Percentiles rank a stretch among this genome's conserved stretches.
phyloP scores from a whole-genome alignment of 495 filamentous ascomycete genomes.

The Penicillium dipodomyicola region DNA sequence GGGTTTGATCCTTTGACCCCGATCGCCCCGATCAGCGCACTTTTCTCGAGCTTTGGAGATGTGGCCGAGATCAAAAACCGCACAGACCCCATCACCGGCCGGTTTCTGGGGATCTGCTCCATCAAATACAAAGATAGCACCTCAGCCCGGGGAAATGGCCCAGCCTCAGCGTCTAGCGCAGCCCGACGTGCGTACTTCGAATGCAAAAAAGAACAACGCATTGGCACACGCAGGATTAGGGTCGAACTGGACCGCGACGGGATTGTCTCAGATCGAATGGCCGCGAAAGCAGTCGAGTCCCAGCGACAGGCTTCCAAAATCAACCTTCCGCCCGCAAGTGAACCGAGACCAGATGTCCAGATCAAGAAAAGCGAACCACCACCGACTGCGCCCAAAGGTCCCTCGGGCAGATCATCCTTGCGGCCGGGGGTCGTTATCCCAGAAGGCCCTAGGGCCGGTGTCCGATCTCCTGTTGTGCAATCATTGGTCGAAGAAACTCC shows the following conservation, averaged over 20 bases:
- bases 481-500: slow-evolving; percentile 59
- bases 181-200: slow-evolving; percentile 67
- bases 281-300: slow-evolving; percentile 66
- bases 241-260: slow-evolving; percentile 90
- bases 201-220: slow-evolving; percentile 63
- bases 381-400: slow-evolving; percentile 81
- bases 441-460: slow-evolving; percentile 43
- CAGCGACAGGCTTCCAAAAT: slow-evolving; percentile 51
- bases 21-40: slow-evolving; percentile 70
- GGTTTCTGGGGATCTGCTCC: slow-evolving; percentile 85
- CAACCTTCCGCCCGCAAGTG: slow-evolving; percentile 18
- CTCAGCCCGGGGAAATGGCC: slow-evolving; percentile 47
- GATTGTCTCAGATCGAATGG: slow-evolving; percentile 67
- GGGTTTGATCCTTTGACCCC: slow-evolving; percentile 88
- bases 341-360: slow-evolving; percentile 29
- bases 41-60: slow-evolving; percentile 85
- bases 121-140: slow-evolving; percentile 80
- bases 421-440: slow-evolving; percentile 43
- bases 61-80: slow-evolving; percentile 86
- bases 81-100: slow-evolving; percentile 88
- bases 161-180: slow-evolving; percentile 66
- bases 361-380: slow-evolving; percentile 60
- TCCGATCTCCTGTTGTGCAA: slow-evolving; percentile 44
- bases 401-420: slow-evolving; percentile 61
- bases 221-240: slow-evolving; percentile 69